A percentile compares a stretch with the other conserved stretches of the same genome.
Conservation (phyloP, 495 filamentous ascomycete species). For the Talaromyces proteolyticus region DNA sequence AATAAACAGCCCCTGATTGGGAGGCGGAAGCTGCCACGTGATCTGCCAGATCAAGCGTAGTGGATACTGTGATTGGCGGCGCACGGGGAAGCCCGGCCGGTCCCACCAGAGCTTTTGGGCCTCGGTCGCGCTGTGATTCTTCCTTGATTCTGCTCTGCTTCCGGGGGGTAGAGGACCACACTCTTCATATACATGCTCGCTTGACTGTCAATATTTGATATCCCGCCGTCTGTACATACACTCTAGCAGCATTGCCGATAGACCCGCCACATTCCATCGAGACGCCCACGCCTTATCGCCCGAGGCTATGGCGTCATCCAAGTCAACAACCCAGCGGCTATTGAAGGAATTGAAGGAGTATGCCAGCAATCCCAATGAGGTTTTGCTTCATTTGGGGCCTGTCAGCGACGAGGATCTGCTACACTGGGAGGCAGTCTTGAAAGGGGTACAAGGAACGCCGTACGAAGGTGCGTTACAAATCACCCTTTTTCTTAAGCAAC, state of each 20-base stretch:
- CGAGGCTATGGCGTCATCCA: constrained; percentile 16
- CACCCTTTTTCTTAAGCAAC: no score
- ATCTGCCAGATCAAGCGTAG: no score
- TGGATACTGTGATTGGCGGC: not conserved
- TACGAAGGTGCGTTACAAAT: no score
- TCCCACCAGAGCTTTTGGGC: not conserved
- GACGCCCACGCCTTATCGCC: no score
- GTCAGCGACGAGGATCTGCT: constrained; percentile 64
- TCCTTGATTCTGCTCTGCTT: no score
- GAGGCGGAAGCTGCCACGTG: no score
- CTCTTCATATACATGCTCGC: no score
- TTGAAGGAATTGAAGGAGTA: constrained; percentile 60
- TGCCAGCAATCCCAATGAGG: constrained; percentile 47
- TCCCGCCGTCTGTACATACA: no score
- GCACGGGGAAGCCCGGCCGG: not conserved
- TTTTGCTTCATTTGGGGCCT: constrained; percentile 58
- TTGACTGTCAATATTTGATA: no score
- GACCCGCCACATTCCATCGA: not conserved
- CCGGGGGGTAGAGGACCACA: no score
- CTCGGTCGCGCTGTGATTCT: not conserved
- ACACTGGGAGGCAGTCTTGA: constrained; percentile 74
- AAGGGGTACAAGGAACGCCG: constrained; percentile 56
- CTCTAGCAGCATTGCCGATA: not conserved
- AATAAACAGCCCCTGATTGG: not conserved
- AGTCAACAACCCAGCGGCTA: constrained; percentile 51